phyloP scores from a whole-genome alignment of 2,329 filamentous ascomycete species.

The Colletotrichum sp. region DNA sequence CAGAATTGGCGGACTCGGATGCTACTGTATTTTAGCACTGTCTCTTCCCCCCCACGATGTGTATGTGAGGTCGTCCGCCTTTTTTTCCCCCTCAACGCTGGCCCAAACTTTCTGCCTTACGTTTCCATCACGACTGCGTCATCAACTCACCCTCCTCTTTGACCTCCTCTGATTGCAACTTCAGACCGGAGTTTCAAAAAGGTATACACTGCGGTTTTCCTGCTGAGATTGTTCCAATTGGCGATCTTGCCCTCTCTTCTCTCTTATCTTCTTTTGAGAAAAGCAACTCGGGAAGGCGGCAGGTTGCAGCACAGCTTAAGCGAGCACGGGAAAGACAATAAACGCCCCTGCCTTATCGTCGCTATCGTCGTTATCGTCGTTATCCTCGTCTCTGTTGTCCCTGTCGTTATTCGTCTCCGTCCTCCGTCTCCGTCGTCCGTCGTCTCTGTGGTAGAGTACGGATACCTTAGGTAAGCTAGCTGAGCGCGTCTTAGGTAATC shows the following conservation, averaged over 20 bases:
- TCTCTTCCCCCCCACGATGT: neutral
- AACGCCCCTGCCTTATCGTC: no score
- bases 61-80: neutral
- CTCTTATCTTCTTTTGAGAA: neutral
- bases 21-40: neutral
- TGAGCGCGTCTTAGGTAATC: no score
- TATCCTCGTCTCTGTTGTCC: no score
- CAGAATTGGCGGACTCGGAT: neutral
- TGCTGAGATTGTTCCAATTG: neutral
- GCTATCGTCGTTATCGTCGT: no score
- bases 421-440: no score
- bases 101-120: slow-evolving; percentile 10
- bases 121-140: slow-evolving; percentile 15
- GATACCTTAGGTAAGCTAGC: no score
- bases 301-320: neutral
- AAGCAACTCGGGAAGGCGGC: neutral
- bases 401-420: no score
- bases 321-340: neutral
- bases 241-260: neutral
- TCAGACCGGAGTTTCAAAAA: neutral
- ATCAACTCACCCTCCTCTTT: neutral
- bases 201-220: neutral
- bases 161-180: neutral
- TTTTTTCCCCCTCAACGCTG: neutral
- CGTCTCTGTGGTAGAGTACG: no score